Percentiles rank a stretch among this genome's conserved stretches.
phyloP scores from a whole-genome alignment of 2,329 filamentous ascomycete species.

The Epichloe gansuensis region DNA sequence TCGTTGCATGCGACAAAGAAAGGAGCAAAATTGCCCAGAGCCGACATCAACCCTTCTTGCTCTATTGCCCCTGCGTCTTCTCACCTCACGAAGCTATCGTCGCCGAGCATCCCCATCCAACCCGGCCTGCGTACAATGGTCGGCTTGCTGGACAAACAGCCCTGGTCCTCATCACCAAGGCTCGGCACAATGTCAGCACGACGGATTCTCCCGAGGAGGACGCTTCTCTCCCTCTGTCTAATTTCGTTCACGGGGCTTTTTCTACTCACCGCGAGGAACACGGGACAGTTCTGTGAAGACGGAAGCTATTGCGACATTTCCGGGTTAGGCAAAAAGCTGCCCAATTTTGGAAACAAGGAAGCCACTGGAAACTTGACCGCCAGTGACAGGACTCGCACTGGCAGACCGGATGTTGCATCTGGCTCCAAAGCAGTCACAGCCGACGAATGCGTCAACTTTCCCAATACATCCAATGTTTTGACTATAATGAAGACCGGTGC shows the following conservation, averaged over 20 bases:
- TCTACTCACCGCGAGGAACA: slow-evolving; percentile 20
- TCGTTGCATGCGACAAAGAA: too few relatives aligned
- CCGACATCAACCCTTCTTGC: too few relatives aligned
- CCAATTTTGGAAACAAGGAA: neutral
- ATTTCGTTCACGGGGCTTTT: slow-evolving; percentile 19
- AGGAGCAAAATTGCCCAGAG: too few relatives aligned
- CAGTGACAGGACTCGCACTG: neutral
- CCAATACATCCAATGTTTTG: slow-evolving; percentile 33
- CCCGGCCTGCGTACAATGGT: neutral
- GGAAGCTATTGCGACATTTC: slow-evolving; percentile 15
- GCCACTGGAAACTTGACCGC: neutral
- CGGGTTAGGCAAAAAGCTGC: slow-evolving; percentile 3
- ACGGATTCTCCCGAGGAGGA: slow-evolving; percentile 19
- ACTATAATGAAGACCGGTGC: slow-evolving; percentile 47
- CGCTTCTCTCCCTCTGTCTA: slow-evolving; percentile 16
- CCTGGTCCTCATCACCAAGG: neutral
- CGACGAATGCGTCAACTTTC: slow-evolving; percentile 26
- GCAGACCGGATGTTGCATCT: neutral
- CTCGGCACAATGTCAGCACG: slow-evolving; percentile 8
- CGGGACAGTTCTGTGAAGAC: slow-evolving; percentile 19
- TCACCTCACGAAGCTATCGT: neutral
- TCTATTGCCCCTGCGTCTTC: neutral
- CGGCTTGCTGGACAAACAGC: slow-evolving; percentile 6
- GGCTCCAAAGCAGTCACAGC: slow-evolving; percentile 11
- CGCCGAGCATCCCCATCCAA: neutral